Base-by-base conservation (phyloP, 2,329 filamentous ascomycete genomes). In the Graphilbum ipis-grandicollis region DNA sequence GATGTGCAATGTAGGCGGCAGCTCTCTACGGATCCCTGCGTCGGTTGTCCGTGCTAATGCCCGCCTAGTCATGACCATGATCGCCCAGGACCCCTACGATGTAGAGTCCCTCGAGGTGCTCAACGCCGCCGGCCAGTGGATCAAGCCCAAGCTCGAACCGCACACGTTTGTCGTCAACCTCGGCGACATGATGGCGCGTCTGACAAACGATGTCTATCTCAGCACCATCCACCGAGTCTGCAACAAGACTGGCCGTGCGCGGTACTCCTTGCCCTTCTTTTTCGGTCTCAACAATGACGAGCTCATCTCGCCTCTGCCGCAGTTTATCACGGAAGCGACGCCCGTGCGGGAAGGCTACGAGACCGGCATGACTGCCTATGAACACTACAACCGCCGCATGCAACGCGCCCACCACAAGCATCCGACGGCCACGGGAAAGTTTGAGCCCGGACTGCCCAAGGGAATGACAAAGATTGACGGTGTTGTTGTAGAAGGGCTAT, bases 121-220 rank as follows among this genome's bases (percentile, higher is more conserved):
- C 18, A 41, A 41, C 21, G 33, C 33, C 3, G 12, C 30, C 8
- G 38, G 33, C 17, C 17, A 34, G 12, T 41, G 39, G 36, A 41
- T 41, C 31, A 22, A 22, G 4, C 36, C 39, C 19, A 25, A 34
- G 17, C 33, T 34, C 15, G 21, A 34, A 9, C 36, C 36, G 3
- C 25, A 37, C 2, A 33, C 36, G 1, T 41, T 41, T 19, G 39
- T 41, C 9, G 37, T 41, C 30, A 41, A 41, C 31, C 19, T 41
- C 9, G 30, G 39, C 9, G 39, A 41, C 25, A 39, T 41, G 21
- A 29, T 36, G 17, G 23, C 34, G 22, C 35, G 39, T 3, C 36
- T 41, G 15, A 41, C 39, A 9, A 41, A 41, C 17, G 37, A 38
- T 12, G n/a, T 19, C 15, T 39, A 38, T 25, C 33, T 33, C 22